Base-by-base conservation (phyloP, 2,329 filamentous ascomycete species). In the Hirsutella rhossiliensis region DNA sequence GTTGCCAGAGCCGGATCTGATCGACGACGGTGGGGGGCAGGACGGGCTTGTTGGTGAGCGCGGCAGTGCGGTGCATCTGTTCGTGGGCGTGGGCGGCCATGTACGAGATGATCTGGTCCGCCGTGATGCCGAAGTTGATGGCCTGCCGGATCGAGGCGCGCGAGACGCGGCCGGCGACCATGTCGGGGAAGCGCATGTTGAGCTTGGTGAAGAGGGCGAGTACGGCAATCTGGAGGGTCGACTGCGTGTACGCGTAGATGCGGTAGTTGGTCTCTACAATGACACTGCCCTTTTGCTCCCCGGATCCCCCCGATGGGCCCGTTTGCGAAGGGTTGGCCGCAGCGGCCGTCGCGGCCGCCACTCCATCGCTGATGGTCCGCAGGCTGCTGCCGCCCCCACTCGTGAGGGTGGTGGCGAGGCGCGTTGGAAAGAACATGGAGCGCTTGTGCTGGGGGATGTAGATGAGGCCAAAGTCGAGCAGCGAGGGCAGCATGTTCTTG, bases 201-300 rank as follows among this genome's bases (percentile, higher is more conserved):
- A 98, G 80, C 47, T 84, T 83, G 42, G 83, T 78, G 67, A 98
- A 98, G 50, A 98, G 82, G 34, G 83, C 82, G 39, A 98, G 80
- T 47, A 98, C 87, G 43, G 88, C 87, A 51, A 97, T 98, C 62
- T 96, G 90, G 1, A 98, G 78, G 0, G 89, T 87, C 0, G 88
- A 95, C 30, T 84, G 83, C 7, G 94, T 97, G 68, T 98, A 98
- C 29, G 92, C 92, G 67, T 98, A 98, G 53, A 98, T 69, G 23
- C 92, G 85, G 68, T 96, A 97, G 66, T 98, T 98, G 9, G 92
- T 98, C 68, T 98, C 92, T 52, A 98, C 78, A 56, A 98, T 89
- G 58, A 98, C 87, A 67, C 87, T 92, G 49, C 89, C 89, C 55
- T 81, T 80, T 49, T 71, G 64, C 17, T 74, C 68, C 43, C 63